Percentiles rank a stretch among this genome's conserved stretches.
These are phyloP conservation scores for Alternaria burnsii DNA, from an alignment of 2,329 filamentous ascomycete species.

Conservation along the genomic window DNA sequence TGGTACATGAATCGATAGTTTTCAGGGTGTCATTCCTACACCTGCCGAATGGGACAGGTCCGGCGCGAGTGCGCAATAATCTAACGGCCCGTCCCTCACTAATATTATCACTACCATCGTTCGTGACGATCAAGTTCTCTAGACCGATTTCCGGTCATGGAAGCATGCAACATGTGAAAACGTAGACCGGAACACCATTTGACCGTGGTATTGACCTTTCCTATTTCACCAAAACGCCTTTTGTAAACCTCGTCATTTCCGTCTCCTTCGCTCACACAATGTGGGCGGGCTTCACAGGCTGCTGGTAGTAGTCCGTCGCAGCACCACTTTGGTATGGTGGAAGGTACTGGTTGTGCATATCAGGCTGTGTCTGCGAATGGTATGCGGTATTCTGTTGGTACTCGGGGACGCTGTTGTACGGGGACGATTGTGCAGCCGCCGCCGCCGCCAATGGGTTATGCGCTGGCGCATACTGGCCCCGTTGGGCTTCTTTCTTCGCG, in stretches of 20 bases:
- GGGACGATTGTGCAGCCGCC: constrained; percentile 20
- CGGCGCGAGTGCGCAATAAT: neutral
- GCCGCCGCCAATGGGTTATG: constrained; percentile 38
- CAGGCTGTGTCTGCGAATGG: constrained; percentile 29
- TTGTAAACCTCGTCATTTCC: neutral
- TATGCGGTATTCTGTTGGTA: constrained; percentile 40
- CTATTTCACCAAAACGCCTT: neutral
- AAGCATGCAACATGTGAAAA: neutral
- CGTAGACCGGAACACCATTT: neutral
- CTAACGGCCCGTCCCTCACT: constrained; percentile 10
- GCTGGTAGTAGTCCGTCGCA: constrained; percentile 34
- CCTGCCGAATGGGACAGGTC: constrained; percentile 10
- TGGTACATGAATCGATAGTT: neutral
- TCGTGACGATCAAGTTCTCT: neutral
- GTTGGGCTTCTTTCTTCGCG: constrained; percentile 45
- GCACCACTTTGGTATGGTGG: constrained; percentile 30
- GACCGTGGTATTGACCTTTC: neutral
- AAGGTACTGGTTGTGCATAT: constrained; percentile 29
- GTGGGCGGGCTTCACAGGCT: constrained; percentile 39
- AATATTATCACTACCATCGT: neutral
- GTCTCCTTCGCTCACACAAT: constrained; percentile 27
- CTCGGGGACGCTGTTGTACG: constrained; percentile 26
- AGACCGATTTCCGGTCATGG: neutral
- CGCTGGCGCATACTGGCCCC: constrained; percentile 45
- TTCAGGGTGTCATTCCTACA: neutral